Percentiles rank a stretch among this genome's conserved stretches.
Evolutionary conservation across 805 yeast genomes (phyloP).

Genomic region (Torulaspora indica): DNA sequence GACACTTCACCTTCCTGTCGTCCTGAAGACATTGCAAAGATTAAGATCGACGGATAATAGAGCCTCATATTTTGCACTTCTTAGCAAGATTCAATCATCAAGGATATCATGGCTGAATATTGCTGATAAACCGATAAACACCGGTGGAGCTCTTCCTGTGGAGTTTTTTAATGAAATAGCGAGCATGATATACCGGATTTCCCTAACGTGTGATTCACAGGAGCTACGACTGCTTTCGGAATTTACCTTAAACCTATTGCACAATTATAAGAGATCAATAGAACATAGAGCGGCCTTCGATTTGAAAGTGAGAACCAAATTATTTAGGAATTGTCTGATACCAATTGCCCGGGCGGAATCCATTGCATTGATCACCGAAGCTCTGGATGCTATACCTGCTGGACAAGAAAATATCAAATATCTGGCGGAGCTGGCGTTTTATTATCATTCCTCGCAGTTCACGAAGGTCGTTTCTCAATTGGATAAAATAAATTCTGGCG

Average conservation of each 20-base stretch:
- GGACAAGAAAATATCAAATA: slow-evolving; percentile 3
- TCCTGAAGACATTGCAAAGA: slow-evolving; percentile 24
- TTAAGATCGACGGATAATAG: slow-evolving; percentile 19
- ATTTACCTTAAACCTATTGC: slow-evolving; percentile 20
- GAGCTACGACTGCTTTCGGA: slow-evolving; percentile 19
- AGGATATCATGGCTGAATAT: slow-evolving; percentile 24
- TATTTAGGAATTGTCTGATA: slow-evolving; percentile 18
- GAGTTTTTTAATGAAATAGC: slow-evolving; percentile 29
- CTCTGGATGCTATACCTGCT: slow-evolving; percentile 6
- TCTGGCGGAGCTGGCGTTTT: slow-evolving; percentile 20
- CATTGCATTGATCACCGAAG: slow-evolving; percentile 6
- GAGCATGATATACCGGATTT: slow-evolving; percentile 23
- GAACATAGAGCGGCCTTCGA: slow-evolving; percentile 5
- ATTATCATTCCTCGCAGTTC: slow-evolving; percentile 23
- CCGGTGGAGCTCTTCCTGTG: slow-evolving; percentile 15
- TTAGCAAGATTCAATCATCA: slow-evolving; percentile 22
- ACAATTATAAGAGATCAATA: slow-evolving; percentile 10
- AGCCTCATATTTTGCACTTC: slow-evolving; percentile 21
- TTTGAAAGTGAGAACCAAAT: slow-evolving; percentile 9
- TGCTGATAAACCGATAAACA: slow-evolving; percentile 9
- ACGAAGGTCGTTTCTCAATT: slow-evolving; percentile 15
- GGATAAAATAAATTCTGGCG: neutral
- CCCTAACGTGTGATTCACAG: slow-evolving; percentile 8
- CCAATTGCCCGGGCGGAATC: slow-evolving; percentile 21
- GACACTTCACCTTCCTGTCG: slow-evolving; percentile 14